Conservation (phyloP, 129 eudicot genomes). For the Artemisia annua region DNA sequence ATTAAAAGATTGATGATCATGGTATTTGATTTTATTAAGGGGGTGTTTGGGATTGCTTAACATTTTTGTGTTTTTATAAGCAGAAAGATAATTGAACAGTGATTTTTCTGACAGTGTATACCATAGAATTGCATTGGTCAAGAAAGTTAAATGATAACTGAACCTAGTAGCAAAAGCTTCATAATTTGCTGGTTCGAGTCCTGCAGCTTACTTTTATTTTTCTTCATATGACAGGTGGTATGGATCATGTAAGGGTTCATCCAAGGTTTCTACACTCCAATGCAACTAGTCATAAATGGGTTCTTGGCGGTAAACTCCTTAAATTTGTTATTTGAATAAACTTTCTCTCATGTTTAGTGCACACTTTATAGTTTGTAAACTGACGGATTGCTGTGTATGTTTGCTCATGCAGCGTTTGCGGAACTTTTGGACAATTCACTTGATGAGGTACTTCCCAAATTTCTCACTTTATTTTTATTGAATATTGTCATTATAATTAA, state of each 20-base stretch:
- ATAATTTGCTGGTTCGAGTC: too few relatives aligned
- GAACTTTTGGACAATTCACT: conserved; percentile 93
- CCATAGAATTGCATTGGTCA: too few relatives aligned
- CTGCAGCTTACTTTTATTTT: background rate
- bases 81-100: too few relatives aligned
- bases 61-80: too few relatives aligned
- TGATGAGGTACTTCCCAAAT: conserved; percentile 62
- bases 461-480: background rate
- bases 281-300: conserved; percentile 99
- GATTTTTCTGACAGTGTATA: too few relatives aligned
- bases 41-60: too few relatives aligned
- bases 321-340: background rate
- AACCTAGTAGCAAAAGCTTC: background rate
- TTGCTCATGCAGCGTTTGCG: conserved; percentile 67
- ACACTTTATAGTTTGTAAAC: conserved; percentile 14
- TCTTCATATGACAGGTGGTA: conserved; percentile 60
- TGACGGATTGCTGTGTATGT: conserved; percentile 10
- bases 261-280: conserved; percentile 92
- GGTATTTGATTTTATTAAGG: too few relatives aligned
- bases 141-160: background rate
- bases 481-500: background rate
- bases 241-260: conserved; percentile 98
- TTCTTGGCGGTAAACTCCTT: conserved; percentile 82
- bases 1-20: too few relatives aligned
- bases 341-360: background rate